Evolutionary conservation across 495 filamentous ascomycete genomes (phyloP).

Genomic region (Penicillium paradoxum): DNA sequence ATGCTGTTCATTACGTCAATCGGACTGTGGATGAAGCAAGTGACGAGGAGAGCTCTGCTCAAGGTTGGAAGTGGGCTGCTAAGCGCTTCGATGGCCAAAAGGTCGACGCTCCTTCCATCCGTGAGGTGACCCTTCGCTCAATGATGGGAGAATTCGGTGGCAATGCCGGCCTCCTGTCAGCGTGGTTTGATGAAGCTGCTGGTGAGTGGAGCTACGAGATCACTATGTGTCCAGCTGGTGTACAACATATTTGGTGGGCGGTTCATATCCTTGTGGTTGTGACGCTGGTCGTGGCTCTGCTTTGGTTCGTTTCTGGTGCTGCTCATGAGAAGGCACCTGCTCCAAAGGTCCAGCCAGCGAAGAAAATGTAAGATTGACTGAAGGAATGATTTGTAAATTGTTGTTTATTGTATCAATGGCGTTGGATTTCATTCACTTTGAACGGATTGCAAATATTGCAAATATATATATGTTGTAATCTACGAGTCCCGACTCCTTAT

Average conservation of each 20-base stretch:
- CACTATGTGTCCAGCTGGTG: constrained; percentile 67
- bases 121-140: constrained; percentile 90
- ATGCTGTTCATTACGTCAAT: constrained; percentile 74
- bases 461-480: background rate
- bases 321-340: background rate
- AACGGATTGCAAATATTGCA: background rate
- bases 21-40: constrained; percentile 21
- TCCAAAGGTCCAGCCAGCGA: background rate
- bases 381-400: constrained; percentile 1
- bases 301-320: constrained; percentile 4
- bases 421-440: background rate
- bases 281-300: constrained; percentile 29
- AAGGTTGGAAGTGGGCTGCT: constrained; percentile 32
- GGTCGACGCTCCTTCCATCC: constrained; percentile 40
- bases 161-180: constrained; percentile 77
- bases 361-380: background rate
- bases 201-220: constrained; percentile 79
- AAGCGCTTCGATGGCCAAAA: constrained; percentile 21
- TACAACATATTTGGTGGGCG: constrained; percentile 92
- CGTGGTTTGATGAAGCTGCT: constrained; percentile 73
- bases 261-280: constrained; percentile 70
- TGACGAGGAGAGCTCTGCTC: constrained; percentile 9
- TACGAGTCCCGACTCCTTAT: no score
- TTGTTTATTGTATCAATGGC: constrained; percentile 1
- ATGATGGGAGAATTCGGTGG: constrained; percentile 97